Base-by-base conservation (phyloP, 2,329 filamentous ascomycete species). In the Cercospora canescens region DNA sequence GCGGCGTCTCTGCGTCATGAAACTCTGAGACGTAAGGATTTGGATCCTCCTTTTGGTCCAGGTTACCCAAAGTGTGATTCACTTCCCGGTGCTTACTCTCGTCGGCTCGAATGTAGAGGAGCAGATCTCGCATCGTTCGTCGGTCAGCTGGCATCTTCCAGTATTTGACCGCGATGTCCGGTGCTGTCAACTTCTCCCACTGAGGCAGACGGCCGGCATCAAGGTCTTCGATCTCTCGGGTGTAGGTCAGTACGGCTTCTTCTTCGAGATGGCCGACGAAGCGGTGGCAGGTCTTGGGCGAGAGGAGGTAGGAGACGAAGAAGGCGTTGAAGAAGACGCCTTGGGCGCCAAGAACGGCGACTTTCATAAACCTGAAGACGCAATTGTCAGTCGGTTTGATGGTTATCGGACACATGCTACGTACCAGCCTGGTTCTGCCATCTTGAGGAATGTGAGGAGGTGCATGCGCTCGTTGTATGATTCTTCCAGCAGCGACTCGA, bases 181-280 rank as follows among this genome's bases (percentile, higher is more conserved):
- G 95, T 2, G 95, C 92, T 61, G 85, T 73, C 74, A 96, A 89
- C 7, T 88, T 86, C 28, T 87, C 83, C 94, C 95, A 99, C 72
- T 88, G 88, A 0, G 94, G 93, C 14, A 97, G 82, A 65, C 88
- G 86, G n/a, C 94, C 94, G 2, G 86, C 85, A 65, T 98, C 94
- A 26, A 99, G 86, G 75, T 98, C 95, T 71, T 88, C 84, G 73
- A 98, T 91, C 67, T 93, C 92, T 58, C 93, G 89, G 0, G 93
- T 95, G 82, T 99, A 99, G 0, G 95, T 99, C 76, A 96, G 87
- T 1, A 98, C 94, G 8, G 95, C 95, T 79, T 99, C 95, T 78
- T 99, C 95, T 79, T 99, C 95, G 12, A 99, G 88, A 74, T 98
- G 98, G 1, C 94, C 95, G 61, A 98, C 94, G 79, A 99, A 98